Base-by-base conservation (phyloP, 306 rosid genomes). In the Dalbergia cochinchinensis region DNA sequence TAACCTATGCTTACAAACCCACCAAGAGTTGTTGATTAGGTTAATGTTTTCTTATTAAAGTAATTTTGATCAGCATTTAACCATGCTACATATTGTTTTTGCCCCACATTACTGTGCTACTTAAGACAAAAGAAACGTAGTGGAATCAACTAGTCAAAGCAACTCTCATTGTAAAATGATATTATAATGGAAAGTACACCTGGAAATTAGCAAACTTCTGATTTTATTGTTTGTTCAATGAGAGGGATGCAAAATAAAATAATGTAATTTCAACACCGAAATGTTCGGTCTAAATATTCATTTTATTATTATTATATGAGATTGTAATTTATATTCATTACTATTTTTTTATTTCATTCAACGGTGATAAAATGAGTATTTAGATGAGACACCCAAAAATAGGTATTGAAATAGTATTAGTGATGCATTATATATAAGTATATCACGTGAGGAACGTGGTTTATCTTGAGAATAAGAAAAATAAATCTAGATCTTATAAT, bases 71-170 rank as follows among this genome's bases (percentile, higher is more conserved):
- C 22, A 18, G 62, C 63, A 70, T 34, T 59, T 1, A 69, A 71
- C 34, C 71, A 47, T 53, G 8, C 33, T 13, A 73, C 14, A 64
- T 26, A 65, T 73, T 64, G 68, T 51, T 53, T 44, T 39, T 33
- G 51, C 62, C 58, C 37, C 26, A 58, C 67, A 41, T 45, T 31
- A 53, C 13, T 47, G 11, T 31, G 37, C 67, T 31, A 47, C 65
- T 81, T 45, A 74, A 66, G 84, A 74, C 84, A 66, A 65, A 65
- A 37, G 59, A 20, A 74, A n/a, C 54, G 11, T 45, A 16, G 75
- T 71, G 86, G 78, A 83, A 68, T 72, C 86, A 78, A 72, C 83
- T 60, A 54, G 61, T 37, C n/a, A 62, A 68, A 68, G 37, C 45
- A 60, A 75, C 39, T 62, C 33, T 37, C 11, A 69, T 48, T 42